Evolutionary conservation across 2,329 filamentous ascomycete species (phyloP), one percentile per base, ranked within the genome.

Genomic region (Furcasterigmium furcatum): DNA sequence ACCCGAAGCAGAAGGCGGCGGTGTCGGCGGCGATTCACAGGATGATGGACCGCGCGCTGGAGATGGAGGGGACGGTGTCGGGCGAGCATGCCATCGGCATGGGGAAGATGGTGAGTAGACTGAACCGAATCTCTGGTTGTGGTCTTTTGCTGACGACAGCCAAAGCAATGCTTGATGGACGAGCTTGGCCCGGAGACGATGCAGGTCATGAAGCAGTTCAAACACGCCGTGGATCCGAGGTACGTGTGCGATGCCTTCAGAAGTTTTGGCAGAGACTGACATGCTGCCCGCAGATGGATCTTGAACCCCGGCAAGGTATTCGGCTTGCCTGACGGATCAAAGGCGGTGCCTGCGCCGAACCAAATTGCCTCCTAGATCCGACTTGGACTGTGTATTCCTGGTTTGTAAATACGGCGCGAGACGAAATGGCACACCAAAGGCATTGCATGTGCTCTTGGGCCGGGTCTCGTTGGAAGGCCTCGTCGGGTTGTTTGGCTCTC

Each of bases 21-120:
- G 73, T 79, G 29, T 66, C 67, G 19, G 64, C 82, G 8, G 80
- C 74, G 44, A 86, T 87, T 2, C 76, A 85, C 47, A 65, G 74
- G 27, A 87, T 87, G 84, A 79, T 86, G 43, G 77, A 78, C 52
- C 71, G 79, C 45, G 84, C 84, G 0, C 74, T 87, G 24, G 80
- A 84, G 55, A 77, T 84, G 71, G 81, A 87, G 52, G 84, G 84
- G 7, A 87, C 84, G 0, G 80, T 82, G 1, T 85, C 82, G 0
- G 81, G 82, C 10, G 82, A 85, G 57, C 82, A 85, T 60, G 82
- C 80, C 14, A 76, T 85, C 9, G 81, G 82, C 0, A 62, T 85
- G 14, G 78, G 83, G 2, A 85, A 85, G 66, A 70, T 12, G 87
- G 88, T 0, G 64, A 77, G 6, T 85, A 85, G 38, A 91, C 88